Base-by-base conservation (phyloP, 2,329 filamentous ascomycete genomes). In the Blumeriella jaapii region DNA sequence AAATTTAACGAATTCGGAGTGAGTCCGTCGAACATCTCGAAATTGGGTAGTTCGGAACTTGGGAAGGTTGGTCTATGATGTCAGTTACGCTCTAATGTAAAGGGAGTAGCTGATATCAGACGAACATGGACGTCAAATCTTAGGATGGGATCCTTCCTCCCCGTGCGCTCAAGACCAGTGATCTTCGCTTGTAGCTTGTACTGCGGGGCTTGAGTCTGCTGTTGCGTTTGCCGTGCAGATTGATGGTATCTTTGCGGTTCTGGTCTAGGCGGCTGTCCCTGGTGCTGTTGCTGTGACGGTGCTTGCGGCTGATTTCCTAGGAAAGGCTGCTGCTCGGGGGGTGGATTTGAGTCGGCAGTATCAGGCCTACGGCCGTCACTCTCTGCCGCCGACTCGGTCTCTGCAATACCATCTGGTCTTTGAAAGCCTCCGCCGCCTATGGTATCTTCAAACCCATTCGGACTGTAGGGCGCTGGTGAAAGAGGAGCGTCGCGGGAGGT, bases 11-110 rank as follows among this genome's bases (percentile, higher is more conserved):
- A 98, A 98, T 57, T 98, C 91, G 30, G 84, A 86, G 61, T 98
- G 91, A 42, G 93, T 80, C 41, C 91, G 83, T 50, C 91, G 82
- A 47, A 98, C 86, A 60, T 98, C 91, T 55, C 91, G 86, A 63
- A 95, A 98, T 59, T 98, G 91, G 4, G 91, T 98, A 0, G 91
- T 98, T 51, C 91, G 77, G 61, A 95, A 98, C 50, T 89, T 89
- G 34, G 89, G 87, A n/a, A 98, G 80, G 61, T 98, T 98, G 47
- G 91, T 98, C 91, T 98, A 36, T 16, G 16, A 17, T 6, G 24
- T 55, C 36, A 54, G 47, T 25, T 34, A 26, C 31, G 26, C 23
- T 31, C n/a, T 27, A 22, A 34, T 17, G 19, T 15, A 22, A 20
- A 33, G 19, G 15, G 23, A 20, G 31, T 7, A 9, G 7, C 7